Evolutionary conservation across 805 yeast species (phyloP).

Genomic region (Naumovozyma dairenensis): DNA sequence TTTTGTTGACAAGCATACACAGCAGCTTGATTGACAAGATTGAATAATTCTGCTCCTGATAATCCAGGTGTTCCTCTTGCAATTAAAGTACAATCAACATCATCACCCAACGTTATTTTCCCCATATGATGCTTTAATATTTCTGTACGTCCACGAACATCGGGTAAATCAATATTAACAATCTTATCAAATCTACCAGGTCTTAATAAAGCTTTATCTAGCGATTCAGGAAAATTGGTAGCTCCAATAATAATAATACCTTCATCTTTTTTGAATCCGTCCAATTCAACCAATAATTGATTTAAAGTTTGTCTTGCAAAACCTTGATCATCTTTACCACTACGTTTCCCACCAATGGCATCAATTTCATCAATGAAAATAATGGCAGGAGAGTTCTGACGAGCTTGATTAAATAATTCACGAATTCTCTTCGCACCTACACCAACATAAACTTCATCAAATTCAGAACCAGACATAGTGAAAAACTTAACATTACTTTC

Average conservation of each 20-base stretch:
- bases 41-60: slow-evolving; percentile 93
- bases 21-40: slow-evolving; percentile 92
- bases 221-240: too few relatives aligned
- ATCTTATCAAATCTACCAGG: too few relatives aligned
- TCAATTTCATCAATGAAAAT: too few relatives aligned
- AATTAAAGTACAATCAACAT: slow-evolving; percentile 74
- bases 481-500: slow-evolving; percentile 97
- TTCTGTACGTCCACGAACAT: too few relatives aligned
- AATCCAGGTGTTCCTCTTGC: slow-evolving; percentile 96
- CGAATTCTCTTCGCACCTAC: slow-evolving; percentile 96
- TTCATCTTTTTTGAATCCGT: slow-evolving; percentile 80
- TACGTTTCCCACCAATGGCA: too few relatives aligned
- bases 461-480: slow-evolving; percentile 95
- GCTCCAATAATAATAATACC: slow-evolving; percentile 92
- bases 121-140: slow-evolving; percentile 81
- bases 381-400: slow-evolving; percentile 89
- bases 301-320: slow-evolving; percentile 92
- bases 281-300: slow-evolving; percentile 87
- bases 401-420: slow-evolving; percentile 80
- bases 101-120: slow-evolving; percentile 71
- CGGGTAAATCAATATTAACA: too few relatives aligned
- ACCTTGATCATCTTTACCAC: slow-evolving; percentile 94
- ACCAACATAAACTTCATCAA: slow-evolving; percentile 93
- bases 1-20: slow-evolving; percentile 85
- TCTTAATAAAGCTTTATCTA: too few relatives aligned